phyloP scores from a whole-genome alignment of 208 protist species.

The Trypanosoma boissoni region DNA sequence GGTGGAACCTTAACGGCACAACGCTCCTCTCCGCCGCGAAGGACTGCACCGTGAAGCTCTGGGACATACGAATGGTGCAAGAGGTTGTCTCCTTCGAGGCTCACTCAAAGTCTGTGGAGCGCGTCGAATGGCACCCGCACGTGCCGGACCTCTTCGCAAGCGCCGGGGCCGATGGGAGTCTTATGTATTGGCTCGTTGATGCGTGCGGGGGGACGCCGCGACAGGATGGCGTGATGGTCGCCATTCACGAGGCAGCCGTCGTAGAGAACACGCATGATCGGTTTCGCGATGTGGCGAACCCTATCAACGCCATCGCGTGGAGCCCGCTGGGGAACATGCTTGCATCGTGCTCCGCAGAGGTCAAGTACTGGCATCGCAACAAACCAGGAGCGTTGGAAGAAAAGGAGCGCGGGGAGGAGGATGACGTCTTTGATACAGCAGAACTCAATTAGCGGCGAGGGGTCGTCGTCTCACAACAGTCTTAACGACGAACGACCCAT shows the following conservation, averaged over 20 bases:
- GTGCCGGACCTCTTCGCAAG: constrained; percentile 73
- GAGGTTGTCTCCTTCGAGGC: constrained; percentile 75
- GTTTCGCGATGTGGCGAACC: constrained; percentile 78
- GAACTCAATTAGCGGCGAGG: constrained; percentile 18
- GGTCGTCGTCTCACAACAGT: no score
- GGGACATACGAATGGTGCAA: constrained; percentile 82
- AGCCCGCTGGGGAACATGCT: constrained; percentile 80
- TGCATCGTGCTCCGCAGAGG: constrained; percentile 69
- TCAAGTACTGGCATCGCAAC: constrained; percentile 88
- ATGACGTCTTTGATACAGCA: constrained; percentile 64
- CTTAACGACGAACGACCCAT: no score
- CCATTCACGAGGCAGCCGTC: constrained; percentile 48
- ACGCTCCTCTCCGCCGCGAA: constrained; percentile 76
- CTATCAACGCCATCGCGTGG: constrained; percentile 74
- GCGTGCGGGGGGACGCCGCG: constrained; percentile 58
- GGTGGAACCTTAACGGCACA: constrained; percentile 79
- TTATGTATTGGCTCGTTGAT: constrained; percentile 85
- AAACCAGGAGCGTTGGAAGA: constrained; percentile 86
- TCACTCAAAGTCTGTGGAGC: constrained; percentile 70
- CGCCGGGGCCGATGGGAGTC: constrained; percentile 66
- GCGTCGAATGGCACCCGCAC: constrained; percentile 79
- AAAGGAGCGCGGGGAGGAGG: constrained; percentile 65
- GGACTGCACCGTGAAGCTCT: constrained; percentile 79
- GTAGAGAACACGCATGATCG: constrained; percentile 77
- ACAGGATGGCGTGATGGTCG: constrained; percentile 57